A percentile compares a stretch with the other conserved stretches of the same genome.
Conservation (phyloP, 495 filamentous ascomycete species). For the Penicillium cataractarum region DNA sequence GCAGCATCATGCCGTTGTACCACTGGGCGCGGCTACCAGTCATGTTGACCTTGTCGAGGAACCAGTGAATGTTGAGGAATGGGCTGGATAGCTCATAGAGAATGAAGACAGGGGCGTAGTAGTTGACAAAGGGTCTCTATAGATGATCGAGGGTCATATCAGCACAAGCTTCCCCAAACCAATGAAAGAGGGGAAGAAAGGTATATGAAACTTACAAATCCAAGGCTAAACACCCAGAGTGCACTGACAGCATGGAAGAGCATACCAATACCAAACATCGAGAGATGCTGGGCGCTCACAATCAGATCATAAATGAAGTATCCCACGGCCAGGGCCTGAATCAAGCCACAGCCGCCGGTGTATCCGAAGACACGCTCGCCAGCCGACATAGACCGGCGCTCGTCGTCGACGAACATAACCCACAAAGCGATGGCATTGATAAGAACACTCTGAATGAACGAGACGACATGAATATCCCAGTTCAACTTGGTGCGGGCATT, state of each 20-base stretch:
- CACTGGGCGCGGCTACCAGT: slow-evolving; percentile 82
- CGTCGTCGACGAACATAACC: slow-evolving; percentile 78
- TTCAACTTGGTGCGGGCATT: slow-evolving; percentile 73
- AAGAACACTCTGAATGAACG: slow-evolving; percentile 80
- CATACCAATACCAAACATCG: slow-evolving; percentile 86
- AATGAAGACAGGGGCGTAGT: slow-evolving; percentile 87
- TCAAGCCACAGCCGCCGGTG: slow-evolving; percentile 76
- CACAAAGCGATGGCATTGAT: slow-evolving; percentile 80
- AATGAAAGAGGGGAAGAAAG: neutral
- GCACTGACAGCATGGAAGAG: slow-evolving; percentile 88
- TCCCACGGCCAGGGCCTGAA: slow-evolving; percentile 83
- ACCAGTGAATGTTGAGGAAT: slow-evolving; percentile 98
- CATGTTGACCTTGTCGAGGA: slow-evolving; percentile 95
- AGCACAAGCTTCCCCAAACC: neutral
- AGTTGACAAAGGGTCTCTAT: slow-evolving; percentile 92
- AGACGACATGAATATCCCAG: slow-evolving; percentile 98
- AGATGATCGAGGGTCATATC: neutral
- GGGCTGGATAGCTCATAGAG: slow-evolving; percentile 96
- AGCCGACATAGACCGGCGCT: slow-evolving; percentile 71
- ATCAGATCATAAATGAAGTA: slow-evolving; percentile 95
- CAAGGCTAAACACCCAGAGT: slow-evolving; percentile 82
- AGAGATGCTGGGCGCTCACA: slow-evolving; percentile 69
- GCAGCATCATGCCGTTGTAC: slow-evolving; percentile 76
- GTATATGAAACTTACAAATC: slow-evolving; percentile 72
- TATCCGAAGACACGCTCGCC: slow-evolving; percentile 89